Evolutionary conservation across 1,139 yeast genomes (phyloP).

Genomic region (Pneumocystis canis): DNA sequence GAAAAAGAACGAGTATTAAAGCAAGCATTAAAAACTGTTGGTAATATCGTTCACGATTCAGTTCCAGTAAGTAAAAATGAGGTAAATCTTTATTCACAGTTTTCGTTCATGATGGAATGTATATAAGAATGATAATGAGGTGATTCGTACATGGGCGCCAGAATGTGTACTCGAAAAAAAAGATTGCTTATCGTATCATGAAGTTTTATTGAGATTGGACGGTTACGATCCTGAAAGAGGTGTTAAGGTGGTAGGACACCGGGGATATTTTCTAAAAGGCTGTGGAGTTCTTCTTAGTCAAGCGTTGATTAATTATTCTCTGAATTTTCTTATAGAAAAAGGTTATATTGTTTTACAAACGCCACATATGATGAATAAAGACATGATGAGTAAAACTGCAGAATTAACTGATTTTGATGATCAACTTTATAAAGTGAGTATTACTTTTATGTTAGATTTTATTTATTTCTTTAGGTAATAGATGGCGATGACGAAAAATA

Average conservation of each 20-base stretch:
- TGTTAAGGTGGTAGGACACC: conserved; percentile 92
- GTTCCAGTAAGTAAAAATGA: conserved; percentile 82
- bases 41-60: conserved; percentile 83
- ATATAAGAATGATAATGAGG: conserved; percentile 52
- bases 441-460: not conserved
- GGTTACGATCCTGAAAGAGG: conserved; percentile 99
- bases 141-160: conserved; percentile 81
- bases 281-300: conserved; percentile 95
- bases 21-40: conserved; percentile 71
- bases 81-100: conserved; percentile 15
- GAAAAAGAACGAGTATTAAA: conserved; percentile 64
- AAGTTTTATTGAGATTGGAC: conserved; percentile 79
- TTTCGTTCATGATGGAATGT: too few relatives aligned
- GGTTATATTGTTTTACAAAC: conserved; percentile 90
- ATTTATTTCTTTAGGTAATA: conserved; percentile 21
- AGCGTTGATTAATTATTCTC: conserved; percentile 92
- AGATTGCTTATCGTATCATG: conserved; percentile 86
- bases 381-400: conserved; percentile 98
- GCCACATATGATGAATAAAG: conserved; percentile 99
- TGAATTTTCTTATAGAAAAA: conserved; percentile 62
- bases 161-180: conserved; percentile 36
- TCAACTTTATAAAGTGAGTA: conserved; percentile 74
- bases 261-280: conserved; percentile 92
- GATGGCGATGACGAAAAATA: conserved; percentile 98
- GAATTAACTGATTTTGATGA: conserved; percentile 96